Percentiles rank a stretch among this genome's conserved stretches.
These are phyloP conservation scores for Amoebophrya sp. DNA, from an alignment of 169 alveolate genomes.

Conservation along the genomic window DNA sequence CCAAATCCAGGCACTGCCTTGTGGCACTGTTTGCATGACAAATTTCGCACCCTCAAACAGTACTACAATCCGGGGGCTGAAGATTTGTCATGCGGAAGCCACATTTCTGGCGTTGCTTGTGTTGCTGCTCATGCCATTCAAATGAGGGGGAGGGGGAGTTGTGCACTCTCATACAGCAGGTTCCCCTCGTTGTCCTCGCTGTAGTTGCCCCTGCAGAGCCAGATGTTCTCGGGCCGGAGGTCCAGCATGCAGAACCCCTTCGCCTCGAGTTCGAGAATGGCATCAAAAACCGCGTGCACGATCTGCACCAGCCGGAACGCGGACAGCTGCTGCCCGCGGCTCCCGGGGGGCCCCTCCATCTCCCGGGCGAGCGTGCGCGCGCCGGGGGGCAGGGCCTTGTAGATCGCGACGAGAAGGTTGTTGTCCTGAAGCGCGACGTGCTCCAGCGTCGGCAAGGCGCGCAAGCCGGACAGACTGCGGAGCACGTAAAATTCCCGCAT, in stretches of 20 bases:
- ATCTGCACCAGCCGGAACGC: not conserved
- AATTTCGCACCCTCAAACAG: too few species aligned
- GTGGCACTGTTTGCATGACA: too few species aligned
- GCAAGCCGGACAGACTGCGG: not conserved
- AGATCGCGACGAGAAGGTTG: not conserved
- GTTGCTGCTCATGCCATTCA: too few species aligned
- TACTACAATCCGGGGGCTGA: too few species aligned
- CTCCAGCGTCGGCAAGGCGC: not conserved
- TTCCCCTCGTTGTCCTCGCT: too few species aligned
- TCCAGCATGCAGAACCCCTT: not conserved
- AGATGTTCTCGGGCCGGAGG: not conserved
- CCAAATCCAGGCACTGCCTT: too few species aligned
- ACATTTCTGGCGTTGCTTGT: too few species aligned
- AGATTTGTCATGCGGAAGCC: too few species aligned
- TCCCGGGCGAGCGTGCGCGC: not conserved
- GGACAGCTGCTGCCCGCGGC: not conserved
- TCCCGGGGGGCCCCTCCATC: not conserved
- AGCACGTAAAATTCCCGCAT: not conserved
- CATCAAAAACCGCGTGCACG: not conserved
- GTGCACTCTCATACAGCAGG: too few species aligned
- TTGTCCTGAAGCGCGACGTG: not conserved
- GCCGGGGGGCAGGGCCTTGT: not conserved
- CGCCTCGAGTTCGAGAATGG: not conserved
- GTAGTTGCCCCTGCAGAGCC: not conserved
- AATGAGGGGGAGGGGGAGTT: too few species aligned